phyloP scores from a whole-genome alignment of 2,329 filamentous ascomycete genomes.

The Colletotrichum noveboracense region DNA sequence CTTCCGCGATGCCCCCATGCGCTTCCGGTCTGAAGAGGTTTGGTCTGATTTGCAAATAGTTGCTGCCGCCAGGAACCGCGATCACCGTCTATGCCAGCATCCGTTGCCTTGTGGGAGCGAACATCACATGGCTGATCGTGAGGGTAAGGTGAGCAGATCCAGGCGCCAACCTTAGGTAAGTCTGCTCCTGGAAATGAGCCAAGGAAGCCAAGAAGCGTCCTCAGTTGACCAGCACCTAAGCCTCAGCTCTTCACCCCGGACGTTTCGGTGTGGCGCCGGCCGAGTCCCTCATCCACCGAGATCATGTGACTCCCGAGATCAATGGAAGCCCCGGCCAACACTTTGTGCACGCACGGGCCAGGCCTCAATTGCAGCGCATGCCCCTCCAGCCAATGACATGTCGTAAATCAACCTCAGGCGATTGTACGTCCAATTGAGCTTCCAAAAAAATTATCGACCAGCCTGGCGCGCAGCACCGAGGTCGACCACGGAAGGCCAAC shows the following conservation, averaged over 20 bases:
- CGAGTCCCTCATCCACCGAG: neutral
- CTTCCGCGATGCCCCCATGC: neutral
- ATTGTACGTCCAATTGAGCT: slow-evolving; percentile 13
- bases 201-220: neutral
- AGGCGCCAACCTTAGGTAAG: neutral
- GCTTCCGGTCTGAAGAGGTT: neutral
- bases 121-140: neutral
- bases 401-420: neutral
- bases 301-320: neutral
- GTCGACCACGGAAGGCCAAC: slow-evolving; percentile 3
- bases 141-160: neutral
- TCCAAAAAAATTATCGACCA: slow-evolving; percentile 25
- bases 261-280: neutral
- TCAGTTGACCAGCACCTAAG: neutral
- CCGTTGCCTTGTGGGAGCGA: neutral
- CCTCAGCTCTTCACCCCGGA: neutral
- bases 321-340: neutral
- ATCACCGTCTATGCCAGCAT: neutral
- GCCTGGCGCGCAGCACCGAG: slow-evolving; percentile 17
- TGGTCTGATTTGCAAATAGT: neutral
- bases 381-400: slow-evolving; percentile 3
- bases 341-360: neutral
- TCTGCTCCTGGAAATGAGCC: neutral
- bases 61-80: neutral
- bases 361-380: neutral